Evolutionary conservation across 345 rosid genomes (phyloP), one percentile per base, ranked within the genome.

Genomic region (rapeseed (Brassica napus)): DNA sequence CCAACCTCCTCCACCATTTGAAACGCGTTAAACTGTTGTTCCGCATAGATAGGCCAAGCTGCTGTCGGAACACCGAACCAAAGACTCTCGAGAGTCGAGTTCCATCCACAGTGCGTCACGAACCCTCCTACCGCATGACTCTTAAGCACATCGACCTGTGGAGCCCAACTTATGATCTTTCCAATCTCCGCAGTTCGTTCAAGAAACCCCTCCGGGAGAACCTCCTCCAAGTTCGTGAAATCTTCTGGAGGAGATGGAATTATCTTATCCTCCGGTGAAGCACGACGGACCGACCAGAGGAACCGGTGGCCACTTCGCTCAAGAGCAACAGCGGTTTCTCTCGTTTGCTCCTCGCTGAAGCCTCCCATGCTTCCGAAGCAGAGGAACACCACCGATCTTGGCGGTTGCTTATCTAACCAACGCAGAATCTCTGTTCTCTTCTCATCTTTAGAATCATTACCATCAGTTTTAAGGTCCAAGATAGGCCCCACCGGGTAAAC

Each of bases 41-140:
- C 90, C 0, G 79, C 80, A 1, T 52, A 71, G 0, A 82, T 72
- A 5, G 93, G 95, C 90, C 91, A 86, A 0, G 89, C 81, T 1
- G 89, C 87, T 1, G 72, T 71, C 0, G 88, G 90, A 15, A 88
- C 88, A 0, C 86, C 87, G 10, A 82, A 84, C 91, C 91, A 86
- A 5, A 88, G n/a, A 64, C 89, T 87, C 81, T 91, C 91, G 4
- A 91, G 69, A 0, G 49, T 82, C 0, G 96, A 91, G 77, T 91
- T 89, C 91, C 93, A 91, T 8, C 92, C 97, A 14, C 89, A 89
- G 23, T 90, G 91, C 11, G 91, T 75, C 28, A 88, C 92, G 18
- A 88, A 88, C 2, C 88, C 90, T 3, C 87, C 89, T 0, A 86
- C 65, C 0, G 92, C 82, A 0, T 39, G 67, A 75, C 80, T 86